phyloP scores from a whole-genome alignment of 2,329 filamentous ascomycete genomes.

The Paecilomyces variotii region DNA sequence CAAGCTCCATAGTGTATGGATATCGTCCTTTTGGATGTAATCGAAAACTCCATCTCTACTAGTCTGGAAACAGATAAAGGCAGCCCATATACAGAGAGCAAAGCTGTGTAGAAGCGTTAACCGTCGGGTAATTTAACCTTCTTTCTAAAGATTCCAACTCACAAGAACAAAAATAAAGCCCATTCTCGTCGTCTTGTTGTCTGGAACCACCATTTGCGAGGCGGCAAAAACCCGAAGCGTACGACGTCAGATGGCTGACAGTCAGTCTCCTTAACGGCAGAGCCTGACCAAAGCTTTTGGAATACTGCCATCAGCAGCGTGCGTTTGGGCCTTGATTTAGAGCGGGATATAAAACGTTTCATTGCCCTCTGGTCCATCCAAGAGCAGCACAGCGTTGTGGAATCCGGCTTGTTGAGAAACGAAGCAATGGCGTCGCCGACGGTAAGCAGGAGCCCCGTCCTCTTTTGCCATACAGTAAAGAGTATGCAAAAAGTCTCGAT shows the following conservation, averaged over 20 bases:
- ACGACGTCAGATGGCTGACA: background rate
- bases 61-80: too few species aligned
- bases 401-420: background rate
- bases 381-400: background rate
- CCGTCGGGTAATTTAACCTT: too few species aligned
- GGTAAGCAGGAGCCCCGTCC: background rate
- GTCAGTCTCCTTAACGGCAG: background rate
- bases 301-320: background rate
- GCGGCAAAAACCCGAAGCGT: background rate
- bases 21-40: background rate
- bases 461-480: background rate
- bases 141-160: background rate
- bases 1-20: background rate
- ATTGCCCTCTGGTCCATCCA: background rate
- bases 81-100: too few species aligned
- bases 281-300: background rate
- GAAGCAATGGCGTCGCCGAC: background rate
- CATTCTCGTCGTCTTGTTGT: background rate
- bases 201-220: background rate
- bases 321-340: background rate
- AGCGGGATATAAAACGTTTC: background rate
- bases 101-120: too few species aligned
- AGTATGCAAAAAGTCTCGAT: background rate
- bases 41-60: background rate
- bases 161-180: background rate